Percentiles rank a stretch among this genome's conserved stretches.
Conservation (phyloP, 768 basidiomycete genomes). For the Xerocomus brunneocitrinus region DNA sequence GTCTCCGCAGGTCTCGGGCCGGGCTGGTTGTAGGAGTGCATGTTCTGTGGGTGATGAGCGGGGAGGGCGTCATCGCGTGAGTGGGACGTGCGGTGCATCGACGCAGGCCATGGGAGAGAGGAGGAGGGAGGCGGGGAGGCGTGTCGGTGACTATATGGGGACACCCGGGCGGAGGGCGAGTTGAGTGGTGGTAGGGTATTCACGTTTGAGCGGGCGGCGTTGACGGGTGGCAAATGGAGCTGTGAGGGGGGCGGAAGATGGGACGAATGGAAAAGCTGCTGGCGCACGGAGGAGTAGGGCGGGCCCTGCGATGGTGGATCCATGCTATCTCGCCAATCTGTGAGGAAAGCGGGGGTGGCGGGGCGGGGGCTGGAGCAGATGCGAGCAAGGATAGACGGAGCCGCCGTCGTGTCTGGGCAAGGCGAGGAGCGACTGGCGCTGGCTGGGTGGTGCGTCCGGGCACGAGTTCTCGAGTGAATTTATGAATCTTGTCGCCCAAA, state of each 20-base stretch:
- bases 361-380: conserved; percentile 6
- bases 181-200: conserved; percentile 42
- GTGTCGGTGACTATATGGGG: conserved; percentile 24
- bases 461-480: conserved; percentile 18
- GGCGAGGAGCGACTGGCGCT: conserved; percentile 2
- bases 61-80: conserved; percentile 41
- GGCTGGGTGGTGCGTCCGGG: conserved; percentile 4
- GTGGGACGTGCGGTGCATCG: conserved; percentile 36
- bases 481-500: conserved; percentile 22
- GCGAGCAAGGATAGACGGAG: not conserved
- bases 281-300: conserved; percentile 25
- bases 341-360: conserved; percentile 1
- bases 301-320: conserved; percentile 29
- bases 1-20: conserved; percentile 17
- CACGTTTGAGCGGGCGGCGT: conserved; percentile 30
- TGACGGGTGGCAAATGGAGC: conserved; percentile 36
- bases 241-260: conserved; percentile 44
- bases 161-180: conserved; percentile 26
- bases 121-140: conserved; percentile 25
- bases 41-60: conserved; percentile 14
- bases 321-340: conserved; percentile 16
- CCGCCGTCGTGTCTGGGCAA: conserved; percentile 2
- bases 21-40: conserved; percentile 22
- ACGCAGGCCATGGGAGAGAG: conserved; percentile 21
- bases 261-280: conserved; percentile 38